Evolutionary conservation across 306 rosid species (phyloP).

Genomic region (Ziziphus jujuba): DNA sequence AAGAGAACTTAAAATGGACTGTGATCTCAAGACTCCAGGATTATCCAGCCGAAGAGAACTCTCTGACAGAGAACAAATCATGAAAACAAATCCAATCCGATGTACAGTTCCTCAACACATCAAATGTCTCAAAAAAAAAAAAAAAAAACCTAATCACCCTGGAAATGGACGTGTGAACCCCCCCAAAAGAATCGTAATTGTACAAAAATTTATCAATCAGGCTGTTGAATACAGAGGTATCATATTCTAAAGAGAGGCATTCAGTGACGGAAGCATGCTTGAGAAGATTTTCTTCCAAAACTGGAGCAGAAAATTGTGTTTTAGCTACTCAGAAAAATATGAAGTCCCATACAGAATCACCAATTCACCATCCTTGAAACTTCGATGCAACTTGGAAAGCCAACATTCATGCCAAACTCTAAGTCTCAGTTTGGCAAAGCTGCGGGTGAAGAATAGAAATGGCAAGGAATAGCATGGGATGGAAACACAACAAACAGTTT

Average conservation of each 20-base stretch:
- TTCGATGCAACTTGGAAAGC: slow-evolving; percentile 1
- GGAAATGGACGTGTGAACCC: slow-evolving; percentile 14
- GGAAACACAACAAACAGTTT: not conserved
- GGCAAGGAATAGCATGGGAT: not conserved
- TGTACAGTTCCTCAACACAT: slow-evolving; percentile 36
- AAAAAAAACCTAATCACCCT: slow-evolving; percentile 29
- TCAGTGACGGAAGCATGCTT: not conserved
- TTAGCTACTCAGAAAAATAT: not conserved
- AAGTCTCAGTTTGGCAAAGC: not conserved
- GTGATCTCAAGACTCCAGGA: too few species aligned
- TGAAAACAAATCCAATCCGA: slow-evolving; percentile 33
- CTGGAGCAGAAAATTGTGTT: not conserved
- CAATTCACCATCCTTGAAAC: not conserved
- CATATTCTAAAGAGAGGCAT: slow-evolving; percentile 10
- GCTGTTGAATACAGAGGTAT: slow-evolving; percentile 19
- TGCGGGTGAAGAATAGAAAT: slow-evolving; percentile 2
- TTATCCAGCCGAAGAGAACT: slow-evolving; percentile 12
- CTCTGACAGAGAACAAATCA: slow-evolving; percentile 17
- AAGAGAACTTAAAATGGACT: too few species aligned
- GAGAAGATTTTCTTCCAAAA: slow-evolving; percentile 4
- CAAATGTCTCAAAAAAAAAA: slow-evolving; percentile 31
- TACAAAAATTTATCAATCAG: not conserved
- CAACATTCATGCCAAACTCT: not conserved
- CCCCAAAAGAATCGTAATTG: slow-evolving; percentile 15
- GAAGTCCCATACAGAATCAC: not conserved